A percentile compares a stretch with the other conserved stretches of the same genome.
These are phyloP conservation scores for Datura wrightii DNA, from an alignment of 257 asterid species.

Conservation along the genomic window DNA sequence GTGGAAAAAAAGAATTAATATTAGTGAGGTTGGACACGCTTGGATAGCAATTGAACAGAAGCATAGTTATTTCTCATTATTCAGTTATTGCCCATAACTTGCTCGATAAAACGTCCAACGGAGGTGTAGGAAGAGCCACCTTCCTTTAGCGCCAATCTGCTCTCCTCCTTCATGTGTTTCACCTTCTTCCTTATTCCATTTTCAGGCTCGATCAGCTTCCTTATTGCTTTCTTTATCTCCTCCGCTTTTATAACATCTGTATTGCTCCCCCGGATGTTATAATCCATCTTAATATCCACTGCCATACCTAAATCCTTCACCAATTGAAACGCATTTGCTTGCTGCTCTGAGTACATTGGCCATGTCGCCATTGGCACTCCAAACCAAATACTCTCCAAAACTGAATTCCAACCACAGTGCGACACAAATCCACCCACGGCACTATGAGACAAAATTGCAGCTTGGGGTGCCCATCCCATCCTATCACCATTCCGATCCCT, in stretches of 20 bases:
- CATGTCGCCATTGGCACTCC: constrained; percentile 39
- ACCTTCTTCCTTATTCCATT: constrained; percentile 27
- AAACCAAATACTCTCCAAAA: constrained; percentile 37
- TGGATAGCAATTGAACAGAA: neutral
- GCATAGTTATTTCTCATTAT: neutral
- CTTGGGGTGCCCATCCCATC: constrained; percentile 44
- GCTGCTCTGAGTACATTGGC: constrained; percentile 41
- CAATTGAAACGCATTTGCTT: constrained; percentile 37
- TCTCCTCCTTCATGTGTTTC: constrained; percentile 29
- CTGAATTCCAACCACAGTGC: constrained; percentile 41
- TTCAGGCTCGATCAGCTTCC: constrained; percentile 29
- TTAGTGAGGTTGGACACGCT: neutral
- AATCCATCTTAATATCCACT: constrained; percentile 38
- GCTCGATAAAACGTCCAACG: constrained; percentile 27
- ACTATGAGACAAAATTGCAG: constrained; percentile 32
- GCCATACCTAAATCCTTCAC: constrained; percentile 37
- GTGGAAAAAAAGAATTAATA: no score
- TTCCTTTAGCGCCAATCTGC: constrained; percentile 26
- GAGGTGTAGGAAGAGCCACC: constrained; percentile 32
- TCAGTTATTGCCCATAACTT: neutral
- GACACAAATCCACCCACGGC: constrained; percentile 19
- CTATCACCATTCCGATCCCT: constrained; percentile 36
- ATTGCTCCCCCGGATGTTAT: neutral
- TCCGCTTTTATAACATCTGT: constrained; percentile 16
- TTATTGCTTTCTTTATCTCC: constrained; percentile 24